A percentile compares a stretch with the other conserved stretches of the same genome.
Conservation (phyloP, 345 rosid genomes). For the Boechera retrofracta region DNA sequence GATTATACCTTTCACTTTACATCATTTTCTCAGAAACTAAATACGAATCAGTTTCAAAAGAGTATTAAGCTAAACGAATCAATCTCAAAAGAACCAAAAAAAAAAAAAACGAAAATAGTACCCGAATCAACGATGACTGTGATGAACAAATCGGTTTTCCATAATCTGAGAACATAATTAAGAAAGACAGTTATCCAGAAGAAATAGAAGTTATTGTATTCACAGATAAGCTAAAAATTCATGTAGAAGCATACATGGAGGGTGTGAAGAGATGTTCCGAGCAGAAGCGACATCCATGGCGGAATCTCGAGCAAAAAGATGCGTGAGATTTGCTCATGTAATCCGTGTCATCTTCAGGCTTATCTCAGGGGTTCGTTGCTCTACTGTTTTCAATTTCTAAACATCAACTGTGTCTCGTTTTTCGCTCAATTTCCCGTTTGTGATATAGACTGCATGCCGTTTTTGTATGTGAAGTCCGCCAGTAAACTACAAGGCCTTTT, state of each 20-base stretch:
- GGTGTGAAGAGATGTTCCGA: slow-evolving; percentile 39
- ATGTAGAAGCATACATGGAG: slow-evolving; percentile 43
- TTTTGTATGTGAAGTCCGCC: background rate
- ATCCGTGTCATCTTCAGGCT: slow-evolving; percentile 59
- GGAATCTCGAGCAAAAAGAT: slow-evolving; percentile 40
- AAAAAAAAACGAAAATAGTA: slow-evolving; percentile 21
- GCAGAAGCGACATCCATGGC: slow-evolving; percentile 62
- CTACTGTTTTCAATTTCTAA: slow-evolving; percentile 29
- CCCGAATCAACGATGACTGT: slow-evolving; percentile 50
- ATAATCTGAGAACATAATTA: slow-evolving; percentile 45
- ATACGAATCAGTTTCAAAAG: background rate
- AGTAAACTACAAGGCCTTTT: slow-evolving; percentile 13
- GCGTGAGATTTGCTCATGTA: slow-evolving; percentile 46
- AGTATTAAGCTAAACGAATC: background rate
- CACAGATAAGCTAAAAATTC: background rate
- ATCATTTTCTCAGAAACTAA: slow-evolving; percentile 28
- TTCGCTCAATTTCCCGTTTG: background rate
- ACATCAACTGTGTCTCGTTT: slow-evolving; percentile 26
- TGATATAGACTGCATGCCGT: slow-evolving; percentile 32
- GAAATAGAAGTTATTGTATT: background rate
- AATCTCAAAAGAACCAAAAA: background rate
- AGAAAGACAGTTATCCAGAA: background rate
- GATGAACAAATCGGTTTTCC: slow-evolving; percentile 41
- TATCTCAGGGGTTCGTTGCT: slow-evolving; percentile 33
- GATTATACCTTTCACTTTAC: slow-evolving; percentile 2